Evolutionary conservation across 768 basidiomycete genomes (phyloP).

Genomic region (Astraeus odoratus): DNA sequence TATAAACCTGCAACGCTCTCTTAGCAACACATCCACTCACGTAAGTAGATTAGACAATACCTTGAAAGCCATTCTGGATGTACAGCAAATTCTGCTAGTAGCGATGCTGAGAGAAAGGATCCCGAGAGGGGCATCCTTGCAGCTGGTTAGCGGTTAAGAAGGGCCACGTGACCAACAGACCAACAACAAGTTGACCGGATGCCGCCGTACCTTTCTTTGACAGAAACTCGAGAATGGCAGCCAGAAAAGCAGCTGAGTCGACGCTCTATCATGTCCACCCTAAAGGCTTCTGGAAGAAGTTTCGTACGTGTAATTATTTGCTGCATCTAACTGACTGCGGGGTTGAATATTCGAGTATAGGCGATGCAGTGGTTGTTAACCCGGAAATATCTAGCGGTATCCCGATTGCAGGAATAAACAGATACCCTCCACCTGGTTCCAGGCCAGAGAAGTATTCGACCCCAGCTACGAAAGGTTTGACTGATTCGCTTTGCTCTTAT

Average conservation of each 20-base stretch:
- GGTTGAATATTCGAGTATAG: constrained; percentile 33
- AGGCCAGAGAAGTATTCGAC: constrained; percentile 81
- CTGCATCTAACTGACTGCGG: neutral
- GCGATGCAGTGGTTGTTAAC: constrained; percentile 78
- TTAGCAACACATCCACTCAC: no score
- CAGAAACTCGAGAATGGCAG: constrained; percentile 45
- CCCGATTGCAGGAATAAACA: constrained; percentile 62
- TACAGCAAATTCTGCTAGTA: no score
- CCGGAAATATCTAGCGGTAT: constrained; percentile 89
- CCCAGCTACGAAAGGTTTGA: constrained; percentile 80
- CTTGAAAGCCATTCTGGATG: no score
- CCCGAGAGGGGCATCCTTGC: no score
- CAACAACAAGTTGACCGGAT: neutral
- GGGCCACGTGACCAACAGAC: neutral
- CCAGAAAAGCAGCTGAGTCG: constrained; percentile 77
- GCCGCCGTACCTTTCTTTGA: neutral
- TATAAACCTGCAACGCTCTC: no score
- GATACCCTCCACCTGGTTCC: constrained; percentile 85
- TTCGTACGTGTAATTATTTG: constrained; percentile 50
- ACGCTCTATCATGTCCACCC: constrained; percentile 86
- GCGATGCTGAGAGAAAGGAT: no score
- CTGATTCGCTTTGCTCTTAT: constrained; percentile 7
- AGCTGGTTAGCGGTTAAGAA: no score
- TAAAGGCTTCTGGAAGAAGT: constrained; percentile 96
- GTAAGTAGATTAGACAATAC: no score